Base-by-base conservation (phyloP, 805 yeast species). In the Brettanomyces bruxellensis region DNA sequence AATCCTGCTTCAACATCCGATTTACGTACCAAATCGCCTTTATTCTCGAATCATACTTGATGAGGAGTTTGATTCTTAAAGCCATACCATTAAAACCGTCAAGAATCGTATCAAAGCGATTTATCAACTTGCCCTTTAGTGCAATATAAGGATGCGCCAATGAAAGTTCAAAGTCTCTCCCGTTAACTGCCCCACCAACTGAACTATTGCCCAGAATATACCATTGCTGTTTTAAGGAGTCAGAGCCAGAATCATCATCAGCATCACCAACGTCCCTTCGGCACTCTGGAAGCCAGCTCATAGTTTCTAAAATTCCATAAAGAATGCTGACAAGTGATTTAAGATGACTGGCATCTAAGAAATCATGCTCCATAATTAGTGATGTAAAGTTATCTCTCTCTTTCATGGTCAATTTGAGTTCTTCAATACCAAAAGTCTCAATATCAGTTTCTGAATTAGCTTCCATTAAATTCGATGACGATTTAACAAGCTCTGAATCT, bases 261-360 rank as follows among this genome's bases (percentile, higher is more conserved):
- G 32, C 11, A 28, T 28, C 32, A 28, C 32, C 46, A 5, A 65
- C 59, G 7, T 68, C 69, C 45, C 75, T 73, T 45, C 75, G 68
- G 56, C 81, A 62, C 4, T 57, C 57, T 0, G 86, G 83, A 40
- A 86, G 67, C 85, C 89, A 81, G 14, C 67, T 55, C 38, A 77
- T 60, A 3, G 81, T 65, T 80, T 88, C 78, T 14, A 70, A 64
- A 1, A 82, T 52, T 4, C 84, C 75, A 12, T 75, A 68, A 18
- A 79, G 65, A 40, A 86, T 65, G 45, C 78, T 65, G 11, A 81
- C 67, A 3, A 81, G 67, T 22, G 73, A 70, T 42, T 71, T 71
- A 51, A 81, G 70, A 12, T 77, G 14, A 12, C n/a, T 4, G 9
- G 25, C 11, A 49, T 79, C 86, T 40, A 85, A 65, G 12, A 78